These are phyloP conservation scores for Fusarium bactridioides DNA, from an alignment of 2,329 filamentous ascomycete genomes.

Conservation along the genomic window DNA sequence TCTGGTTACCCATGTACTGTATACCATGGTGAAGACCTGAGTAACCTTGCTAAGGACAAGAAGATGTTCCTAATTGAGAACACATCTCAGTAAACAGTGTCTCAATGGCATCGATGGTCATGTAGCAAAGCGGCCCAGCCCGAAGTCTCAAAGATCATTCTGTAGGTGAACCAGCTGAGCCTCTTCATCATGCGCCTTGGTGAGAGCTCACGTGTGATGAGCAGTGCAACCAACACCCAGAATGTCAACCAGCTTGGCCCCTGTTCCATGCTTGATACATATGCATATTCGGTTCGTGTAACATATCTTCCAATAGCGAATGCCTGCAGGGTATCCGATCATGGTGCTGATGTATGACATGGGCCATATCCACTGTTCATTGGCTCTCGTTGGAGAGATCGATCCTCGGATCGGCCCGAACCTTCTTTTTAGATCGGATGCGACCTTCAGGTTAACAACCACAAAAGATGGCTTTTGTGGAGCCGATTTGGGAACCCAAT, in stretches of 20 bases:
- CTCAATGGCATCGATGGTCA: too few species aligned
- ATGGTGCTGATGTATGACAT: not conserved
- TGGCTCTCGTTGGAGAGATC: not conserved
- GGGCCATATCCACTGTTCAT: not conserved
- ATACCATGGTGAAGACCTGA: too few species aligned
- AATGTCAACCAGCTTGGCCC: fast-evolving
- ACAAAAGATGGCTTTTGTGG: not conserved
- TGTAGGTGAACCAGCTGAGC: too few species aligned
- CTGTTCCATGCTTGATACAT: not conserved
- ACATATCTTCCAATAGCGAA: too few species aligned
- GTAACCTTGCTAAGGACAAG: too few species aligned
- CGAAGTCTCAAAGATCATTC: too few species aligned
- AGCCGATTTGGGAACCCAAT: fast-evolving
- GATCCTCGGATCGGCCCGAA: not conserved
- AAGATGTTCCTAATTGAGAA: too few species aligned
- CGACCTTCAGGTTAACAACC: not conserved
- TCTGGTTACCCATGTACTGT: fast-evolving
- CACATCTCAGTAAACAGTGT: fast-evolving
- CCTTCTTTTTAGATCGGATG: not conserved
- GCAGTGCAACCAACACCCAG: not conserved
- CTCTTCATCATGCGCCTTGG: too few species aligned
- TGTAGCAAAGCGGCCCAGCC: too few species aligned
- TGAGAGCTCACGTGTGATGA: too few species aligned
- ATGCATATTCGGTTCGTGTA: not conserved
- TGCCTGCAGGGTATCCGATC: fast-evolving